Evolutionary conservation across 768 basidiomycete species (phyloP), one percentile per base, ranked within the genome.

Genomic region (Rhizopogon vulgaris): DNA sequence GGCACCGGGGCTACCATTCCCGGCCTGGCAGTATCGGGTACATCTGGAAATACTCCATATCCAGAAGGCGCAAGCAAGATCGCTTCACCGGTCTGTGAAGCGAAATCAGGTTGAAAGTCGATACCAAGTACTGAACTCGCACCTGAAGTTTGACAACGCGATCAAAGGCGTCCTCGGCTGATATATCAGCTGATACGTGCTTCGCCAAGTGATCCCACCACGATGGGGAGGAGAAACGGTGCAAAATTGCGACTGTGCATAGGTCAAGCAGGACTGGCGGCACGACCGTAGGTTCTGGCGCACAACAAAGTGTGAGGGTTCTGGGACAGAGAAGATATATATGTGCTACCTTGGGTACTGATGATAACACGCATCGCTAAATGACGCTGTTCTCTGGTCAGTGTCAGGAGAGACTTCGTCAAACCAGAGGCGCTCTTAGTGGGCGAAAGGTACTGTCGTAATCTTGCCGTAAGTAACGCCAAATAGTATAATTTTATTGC

Each of bases 131-230:
- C 37, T 37, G 3, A 37, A 2, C 15, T 34, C 67, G 58, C 52
- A 86, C 86, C 76, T 84, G 74, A 2, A 88, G 70, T 48, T 62
- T 78, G 12, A 85, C 85, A 9, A 88, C 78, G 46, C 77, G 73
- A 53, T 87, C 80, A 53, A 88, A 87, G 0, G 78, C 83, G 36
- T 84, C 80, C 1, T 71, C 75, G 6, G 70, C 67, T 1, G 77
- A 76, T 50, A 86, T 75, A 54, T 85, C 78, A 0, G 83, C 81
- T 0, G 83, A 80, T 4, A 88, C 83, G 58, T 87, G 85, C 17
- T 82, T 78, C 1, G 76, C 71, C 1, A 89, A 61, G 56, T 88
- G 84, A 0, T 81, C 74, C 81, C 84, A 85, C 87, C 87, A 88
- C 2, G 82, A 73, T 0, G 84, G 83, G 0, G 87, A 88, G 0